These are phyloP conservation scores for Amniculicola lignicola DNA, from an alignment of 495 filamentous ascomycete species.

Conservation along the genomic window DNA sequence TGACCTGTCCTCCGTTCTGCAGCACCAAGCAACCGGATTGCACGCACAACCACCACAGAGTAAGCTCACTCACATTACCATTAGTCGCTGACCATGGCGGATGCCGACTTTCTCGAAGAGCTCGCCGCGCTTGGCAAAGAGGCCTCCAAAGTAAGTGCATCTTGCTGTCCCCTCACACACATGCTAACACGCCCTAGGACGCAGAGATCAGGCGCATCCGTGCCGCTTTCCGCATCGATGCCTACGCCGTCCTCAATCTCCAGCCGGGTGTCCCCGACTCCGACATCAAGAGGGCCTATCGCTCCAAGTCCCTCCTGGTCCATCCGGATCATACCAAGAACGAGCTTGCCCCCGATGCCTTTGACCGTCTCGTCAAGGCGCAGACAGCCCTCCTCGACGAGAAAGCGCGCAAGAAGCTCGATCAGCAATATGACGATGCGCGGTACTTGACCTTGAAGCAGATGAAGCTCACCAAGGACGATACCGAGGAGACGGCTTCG, in stretches of 20 bases:
- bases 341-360: slow-evolving; percentile 86
- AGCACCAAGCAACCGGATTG: no score
- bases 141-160: slow-evolving; percentile 68
- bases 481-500: slow-evolving; percentile 69
- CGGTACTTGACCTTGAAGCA: slow-evolving; percentile 92
- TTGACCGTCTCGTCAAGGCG: slow-evolving; percentile 94
- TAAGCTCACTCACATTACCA: no score
- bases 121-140: slow-evolving; percentile 87
- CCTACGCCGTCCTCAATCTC: slow-evolving; percentile 93
- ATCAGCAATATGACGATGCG: slow-evolving; percentile 94
- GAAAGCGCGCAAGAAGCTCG: slow-evolving; percentile 78
- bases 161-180: background rate
- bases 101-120: slow-evolving; percentile 74
- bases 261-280: slow-evolving; percentile 93
- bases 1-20: no score
- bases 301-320: slow-evolving; percentile 94
- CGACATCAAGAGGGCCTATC: slow-evolving; percentile 91
- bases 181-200: slow-evolving; percentile 56
- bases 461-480: slow-evolving; percentile 87
- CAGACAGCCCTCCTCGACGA: slow-evolving; percentile 89
- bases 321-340: slow-evolving; percentile 98
- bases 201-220: slow-evolving; percentile 91
- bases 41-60: no score
- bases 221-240: slow-evolving; percentile 83
- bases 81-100: no score